Percentiles rank a stretch among this genome's conserved stretches.
phyloP scores from a whole-genome alignment of 2,329 filamentous ascomycete genomes.

The Penicillium sp. region DNA sequence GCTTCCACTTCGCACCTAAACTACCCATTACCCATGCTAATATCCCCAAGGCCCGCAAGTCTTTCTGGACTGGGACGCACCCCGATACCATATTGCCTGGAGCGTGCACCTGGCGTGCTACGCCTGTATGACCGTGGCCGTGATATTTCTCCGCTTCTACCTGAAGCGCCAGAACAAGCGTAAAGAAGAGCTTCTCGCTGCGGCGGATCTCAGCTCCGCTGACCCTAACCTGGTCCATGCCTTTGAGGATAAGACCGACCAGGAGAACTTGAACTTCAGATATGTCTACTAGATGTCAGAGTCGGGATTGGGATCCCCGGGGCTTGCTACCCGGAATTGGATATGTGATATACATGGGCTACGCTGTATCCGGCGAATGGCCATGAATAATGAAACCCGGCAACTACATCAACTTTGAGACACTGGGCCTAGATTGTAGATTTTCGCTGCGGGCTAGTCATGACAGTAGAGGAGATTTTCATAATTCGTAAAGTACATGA shows the following conservation, averaged over 20 bases:
- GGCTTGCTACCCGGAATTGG: neutral
- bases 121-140: conserved; percentile 58
- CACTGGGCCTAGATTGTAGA: too few relatives aligned
- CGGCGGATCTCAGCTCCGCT: conserved; percentile 44
- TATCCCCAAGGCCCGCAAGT: conserved; percentile 58
- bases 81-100: conserved; percentile 70
- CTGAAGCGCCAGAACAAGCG: conserved; percentile 60
- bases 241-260: conserved; percentile 65
- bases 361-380: neutral
- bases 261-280: conserved; percentile 61
- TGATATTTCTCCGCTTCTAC: conserved; percentile 61
- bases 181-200: conserved; percentile 52
- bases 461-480: neutral
- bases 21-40: neutral
- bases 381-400: neutral
- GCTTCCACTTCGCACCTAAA: neutral
- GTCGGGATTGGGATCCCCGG: neutral
- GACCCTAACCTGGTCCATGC: conserved; percentile 52
- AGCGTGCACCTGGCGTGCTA: conserved; percentile 71
- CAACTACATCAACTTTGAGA: neutral
- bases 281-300: conserved; percentile 51
- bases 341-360: neutral
- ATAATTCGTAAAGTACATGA: neutral
- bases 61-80: conserved; percentile 61
- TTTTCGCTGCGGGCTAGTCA: too few relatives aligned